Evolutionary conservation across 1,139 yeast genomes (phyloP), one percentile per base, ranked within the genome.

Genomic region (Candida smagusa): DNA sequence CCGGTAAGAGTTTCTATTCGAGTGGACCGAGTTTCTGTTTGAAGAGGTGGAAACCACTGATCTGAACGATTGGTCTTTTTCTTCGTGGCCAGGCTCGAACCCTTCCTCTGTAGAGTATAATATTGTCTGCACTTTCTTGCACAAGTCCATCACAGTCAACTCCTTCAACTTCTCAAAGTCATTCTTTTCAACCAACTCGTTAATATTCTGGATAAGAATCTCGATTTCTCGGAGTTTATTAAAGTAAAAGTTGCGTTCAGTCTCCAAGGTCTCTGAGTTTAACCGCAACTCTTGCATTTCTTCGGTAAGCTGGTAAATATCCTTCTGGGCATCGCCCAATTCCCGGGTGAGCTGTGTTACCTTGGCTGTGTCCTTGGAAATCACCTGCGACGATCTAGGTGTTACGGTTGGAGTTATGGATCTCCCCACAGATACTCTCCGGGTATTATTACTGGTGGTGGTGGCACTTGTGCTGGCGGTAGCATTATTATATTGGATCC

Each of bases 241-340:
- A 62, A 87, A 92, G 60, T 92, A 92, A 53, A 92, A 89, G 55
- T 87, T 85, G 43, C 97, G 77, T 56, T 94, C 98, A 63, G 74
- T 73, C 50, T 81, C 85, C 41, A 86, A 67, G 22, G 80, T 76
- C 38, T 77, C 80, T 24, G 77, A 68, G 12, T 79, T 72, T 12
- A 71, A 61, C 44, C 70, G 72, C 47, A 68, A 73, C 44, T 79
- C 82, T 22, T 65, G 65, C 30, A 79, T 51, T 49, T 83, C 87
- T 11, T 68, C 70, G 23, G 63, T 65, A 34, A 73, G 65, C 2
- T 54, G 55, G 13, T 62, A 61, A 31, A 79, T 58, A 36, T 71
- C 74, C 7, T 39, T 28, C 13, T 37, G 34, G 3, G 50, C 46
- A 4, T 43, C 47, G 12, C 38, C 22, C 31, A 47, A 37, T 22